Conservation (phyloP, 2,329 filamentous ascomycete species). For the Monosporascus sp. region DNA sequence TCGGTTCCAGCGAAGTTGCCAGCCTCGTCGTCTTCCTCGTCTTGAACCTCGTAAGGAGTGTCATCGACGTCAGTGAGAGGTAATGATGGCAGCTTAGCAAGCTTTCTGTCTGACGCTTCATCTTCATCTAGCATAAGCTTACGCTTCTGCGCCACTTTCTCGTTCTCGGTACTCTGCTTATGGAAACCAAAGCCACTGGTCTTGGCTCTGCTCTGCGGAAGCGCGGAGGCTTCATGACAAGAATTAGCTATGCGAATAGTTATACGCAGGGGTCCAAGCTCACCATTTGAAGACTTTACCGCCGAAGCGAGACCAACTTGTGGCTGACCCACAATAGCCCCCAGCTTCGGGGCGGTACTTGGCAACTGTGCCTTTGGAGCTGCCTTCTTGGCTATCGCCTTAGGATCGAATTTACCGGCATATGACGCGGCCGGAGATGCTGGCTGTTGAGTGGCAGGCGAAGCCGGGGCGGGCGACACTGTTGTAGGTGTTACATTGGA, state of each 20-base stretch:
- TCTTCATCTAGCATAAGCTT: slow-evolving; percentile 86
- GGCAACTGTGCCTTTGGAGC: slow-evolving; percentile 52
- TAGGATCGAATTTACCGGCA: slow-evolving; percentile 79
- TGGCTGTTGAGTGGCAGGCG: slow-evolving; percentile 40
- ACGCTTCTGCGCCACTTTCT: slow-evolving; percentile 64
- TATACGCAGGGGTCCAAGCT: slow-evolving; percentile 9
- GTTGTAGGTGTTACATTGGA: slow-evolving; percentile 45
- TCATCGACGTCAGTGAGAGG: slow-evolving; percentile 59
- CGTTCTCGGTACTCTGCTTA: slow-evolving; percentile 59
- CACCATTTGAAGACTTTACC: slow-evolving; percentile 32
- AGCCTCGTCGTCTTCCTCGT: slow-evolving; percentile 62
- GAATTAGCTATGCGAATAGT: slow-evolving; percentile 18
- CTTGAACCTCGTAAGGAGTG: slow-evolving; percentile 55
- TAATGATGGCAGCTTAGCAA: slow-evolving; percentile 82
- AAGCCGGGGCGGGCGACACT: slow-evolving; percentile 41
- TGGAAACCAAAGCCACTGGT: slow-evolving; percentile 80
- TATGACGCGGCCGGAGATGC: slow-evolving; percentile 55
- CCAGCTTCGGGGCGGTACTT: slow-evolving; percentile 48
- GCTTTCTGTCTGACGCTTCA: slow-evolving; percentile 77
- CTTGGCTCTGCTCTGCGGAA: slow-evolving; percentile 65
- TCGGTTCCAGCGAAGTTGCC: slow-evolving; percentile 77
- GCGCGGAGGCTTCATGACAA: slow-evolving; percentile 39
- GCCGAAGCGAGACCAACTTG: slow-evolving; percentile 28
- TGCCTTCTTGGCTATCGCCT: slow-evolving; percentile 77
- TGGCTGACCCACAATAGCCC: slow-evolving; percentile 37